These are phyloP conservation scores for Botrytis elliptica DNA, from an alignment of 2,329 filamentous ascomycete genomes.

Conservation along the genomic window DNA sequence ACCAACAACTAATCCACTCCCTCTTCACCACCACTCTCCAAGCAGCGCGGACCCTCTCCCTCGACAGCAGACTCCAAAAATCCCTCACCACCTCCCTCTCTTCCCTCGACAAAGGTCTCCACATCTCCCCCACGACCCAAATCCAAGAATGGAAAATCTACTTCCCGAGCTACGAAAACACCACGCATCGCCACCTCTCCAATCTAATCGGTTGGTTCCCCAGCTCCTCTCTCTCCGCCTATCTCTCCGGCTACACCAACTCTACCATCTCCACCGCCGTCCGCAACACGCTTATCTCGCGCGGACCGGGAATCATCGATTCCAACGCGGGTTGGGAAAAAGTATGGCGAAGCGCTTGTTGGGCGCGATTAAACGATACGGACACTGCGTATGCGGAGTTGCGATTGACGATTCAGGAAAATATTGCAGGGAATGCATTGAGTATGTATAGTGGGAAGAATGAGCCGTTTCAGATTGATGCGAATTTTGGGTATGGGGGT, in stretches of 20 bases:
- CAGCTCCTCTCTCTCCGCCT: slow-evolving; percentile 49
- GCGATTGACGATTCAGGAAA: slow-evolving; percentile 48
- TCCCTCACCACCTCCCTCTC: slow-evolving; percentile 45
- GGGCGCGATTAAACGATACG: slow-evolving; percentile 54
- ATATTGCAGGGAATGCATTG: slow-evolving; percentile 51
- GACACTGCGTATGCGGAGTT: slow-evolving; percentile 49
- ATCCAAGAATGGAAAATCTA: slow-evolving; percentile 54
- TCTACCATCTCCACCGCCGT: slow-evolving; percentile 46
- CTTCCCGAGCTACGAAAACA: slow-evolving; percentile 37
- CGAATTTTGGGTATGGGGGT: slow-evolving; percentile 54
- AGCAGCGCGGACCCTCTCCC: background rate
- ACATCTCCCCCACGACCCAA: slow-evolving; percentile 45
- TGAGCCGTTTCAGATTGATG: slow-evolving; percentile 58
- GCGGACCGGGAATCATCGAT: slow-evolving; percentile 50
- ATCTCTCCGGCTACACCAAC: slow-evolving; percentile 46
- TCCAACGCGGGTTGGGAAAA: slow-evolving; percentile 58
- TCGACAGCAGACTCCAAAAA: slow-evolving; percentile 37
- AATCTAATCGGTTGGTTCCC: slow-evolving; percentile 58
- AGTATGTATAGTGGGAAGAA: slow-evolving; percentile 50
- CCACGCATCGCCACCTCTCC: slow-evolving; percentile 54
- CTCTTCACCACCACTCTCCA: slow-evolving; percentile 23
- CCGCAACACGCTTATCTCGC: slow-evolving; percentile 45
- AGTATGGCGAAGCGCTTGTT: slow-evolving; percentile 56
- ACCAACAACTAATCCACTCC: slow-evolving; percentile 52
- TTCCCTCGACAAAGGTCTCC: slow-evolving; percentile 52